phyloP scores from a whole-genome alignment of 192 early-diverging fungal species.

The Coemansia erecta region DNA sequence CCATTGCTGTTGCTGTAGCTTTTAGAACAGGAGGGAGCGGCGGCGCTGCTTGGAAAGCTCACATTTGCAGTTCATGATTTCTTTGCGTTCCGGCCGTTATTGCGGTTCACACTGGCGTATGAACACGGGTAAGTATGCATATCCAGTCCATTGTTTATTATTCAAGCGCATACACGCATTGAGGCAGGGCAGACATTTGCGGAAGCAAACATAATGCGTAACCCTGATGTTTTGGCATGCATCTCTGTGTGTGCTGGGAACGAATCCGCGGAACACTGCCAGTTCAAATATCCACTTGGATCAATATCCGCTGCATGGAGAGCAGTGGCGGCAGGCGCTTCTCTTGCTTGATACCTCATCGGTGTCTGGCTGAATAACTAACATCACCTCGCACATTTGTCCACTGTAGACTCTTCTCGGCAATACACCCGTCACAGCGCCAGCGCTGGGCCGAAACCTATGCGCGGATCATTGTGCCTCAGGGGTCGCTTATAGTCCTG shows the following conservation, averaged over 20 bases:
- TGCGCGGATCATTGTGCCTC: slow-evolving; percentile 40
- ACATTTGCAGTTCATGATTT: slow-evolving; percentile 41
- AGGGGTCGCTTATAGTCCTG: slow-evolving; percentile 45
- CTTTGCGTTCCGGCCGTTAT: slow-evolving; percentile 21
- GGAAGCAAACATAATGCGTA: not conserved
- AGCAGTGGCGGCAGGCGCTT: too few relatives aligned
- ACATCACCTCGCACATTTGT: not conserved
- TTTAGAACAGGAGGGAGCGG: slow-evolving; percentile 12
- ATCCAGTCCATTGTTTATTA: too few relatives aligned
- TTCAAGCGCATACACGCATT: too few relatives aligned
- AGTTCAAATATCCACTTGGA: too few relatives aligned
- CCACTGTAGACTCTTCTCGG: slow-evolving; percentile 41
- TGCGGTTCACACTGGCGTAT: slow-evolving; percentile 43
- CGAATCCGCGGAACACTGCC: too few relatives aligned
- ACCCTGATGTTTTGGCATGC: not conserved
- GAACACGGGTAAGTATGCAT: slow-evolving; percentile 45
- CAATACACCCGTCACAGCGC: slow-evolving; percentile 42
- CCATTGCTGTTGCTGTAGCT: slow-evolving; percentile 15
- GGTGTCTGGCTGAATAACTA: too few relatives aligned
- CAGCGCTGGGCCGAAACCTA: slow-evolving; percentile 42
- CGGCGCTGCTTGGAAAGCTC: slow-evolving; percentile 17
- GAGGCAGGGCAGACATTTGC: too few relatives aligned
- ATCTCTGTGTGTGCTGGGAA: too few relatives aligned
- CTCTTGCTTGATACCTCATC: too few relatives aligned
- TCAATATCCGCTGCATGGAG: too few relatives aligned